phyloP scores from a whole-genome alignment of 306 rosid species.

The Corylus americana region DNA sequence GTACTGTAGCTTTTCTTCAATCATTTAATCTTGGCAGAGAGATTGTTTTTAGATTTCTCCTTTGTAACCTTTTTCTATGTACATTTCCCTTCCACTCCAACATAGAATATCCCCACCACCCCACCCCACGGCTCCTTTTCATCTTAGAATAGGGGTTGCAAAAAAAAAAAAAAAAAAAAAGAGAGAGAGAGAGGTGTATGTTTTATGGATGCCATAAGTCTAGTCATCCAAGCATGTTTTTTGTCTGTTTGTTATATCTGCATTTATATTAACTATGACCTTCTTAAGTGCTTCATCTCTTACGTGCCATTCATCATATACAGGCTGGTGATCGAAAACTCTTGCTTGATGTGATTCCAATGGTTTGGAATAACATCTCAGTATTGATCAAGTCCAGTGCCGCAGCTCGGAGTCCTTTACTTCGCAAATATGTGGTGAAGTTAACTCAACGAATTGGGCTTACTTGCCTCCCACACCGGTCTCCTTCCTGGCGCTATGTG shows the following conservation, averaged over 20 bases:
- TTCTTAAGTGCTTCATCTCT: conserved; percentile 33
- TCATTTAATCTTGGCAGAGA: neutral
- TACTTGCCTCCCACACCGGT: conserved; percentile 72
- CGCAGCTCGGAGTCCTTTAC: conserved; percentile 77
- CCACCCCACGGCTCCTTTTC: no score
- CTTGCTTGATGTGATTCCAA: conserved; percentile 64
- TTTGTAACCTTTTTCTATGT: neutral
- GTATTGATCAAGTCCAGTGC: conserved; percentile 67
- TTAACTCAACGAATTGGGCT: conserved; percentile 88
- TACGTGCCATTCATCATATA: conserved; percentile 36
- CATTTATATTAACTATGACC: conserved; percentile 3
- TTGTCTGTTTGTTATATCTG: neutral
- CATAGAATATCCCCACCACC: no score
- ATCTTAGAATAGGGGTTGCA: no score
- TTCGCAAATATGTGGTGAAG: conserved; percentile 85
- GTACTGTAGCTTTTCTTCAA: neutral
- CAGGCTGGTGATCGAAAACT: conserved; percentile 88
- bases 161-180: no score
- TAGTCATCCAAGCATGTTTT: conserved; percentile 19
- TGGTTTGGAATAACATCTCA: conserved; percentile 77
- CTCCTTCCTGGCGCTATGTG: conserved; percentile 86
- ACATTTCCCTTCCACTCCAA: neutral
- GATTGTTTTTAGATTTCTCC: neutral
- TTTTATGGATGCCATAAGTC: neutral
- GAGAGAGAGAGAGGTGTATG: neutral